Base-by-base conservation (phyloP, 2,329 filamentous ascomycete species). In the Teratosphaeria nubilosa region DNA sequence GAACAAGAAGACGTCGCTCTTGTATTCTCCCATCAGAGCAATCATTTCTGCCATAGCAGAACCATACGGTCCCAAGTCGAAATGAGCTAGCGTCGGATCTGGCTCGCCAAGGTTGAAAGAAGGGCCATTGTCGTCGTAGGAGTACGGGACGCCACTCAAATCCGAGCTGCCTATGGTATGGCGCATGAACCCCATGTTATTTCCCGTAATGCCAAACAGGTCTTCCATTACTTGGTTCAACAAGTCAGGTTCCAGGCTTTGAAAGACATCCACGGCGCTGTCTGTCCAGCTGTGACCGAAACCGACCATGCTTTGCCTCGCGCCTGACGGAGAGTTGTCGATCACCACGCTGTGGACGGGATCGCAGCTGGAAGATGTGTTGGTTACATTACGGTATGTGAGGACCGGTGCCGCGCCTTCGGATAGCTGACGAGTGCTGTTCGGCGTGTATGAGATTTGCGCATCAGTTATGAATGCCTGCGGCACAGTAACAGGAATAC, bases 261-360 rank as follows among this genome's bases (percentile, higher is more conserved):
- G 70, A 62, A 75, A 72, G 1, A 70, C 68, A 22, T 64, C 64
- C 10, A 75, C 72, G 0, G 73, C 69, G 1, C 70, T 68, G 60
- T 75, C 73, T n/a, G 73, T 75, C 57, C 72, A 71, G 2, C 72
- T 69, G 50, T 69, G 68, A 22, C 73, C 73, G 53, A 75, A 75
- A 14, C 73, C 73, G 76, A 66, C 31, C 63, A 68, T 66, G 52
- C 64, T 59, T 58, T 68, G 66, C 45, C 57, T 56, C 6, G 59
- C 59, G 14, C 65, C 66, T 55, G 58, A 51, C 7, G 50, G 7
- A 2, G 59, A 53, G 48, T 62, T 57, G 53, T 67, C 60, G 27
- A 67, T 56, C 27, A 65, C 52, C 13, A 59, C 56, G 27, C 53
- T 56, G 16, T 58, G 59, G 31, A 27, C 50, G 13, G 51, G 56